Evolutionary conservation across 2,329 filamentous ascomycete species (phyloP).

Genomic region (Ramularia endophylla): DNA sequence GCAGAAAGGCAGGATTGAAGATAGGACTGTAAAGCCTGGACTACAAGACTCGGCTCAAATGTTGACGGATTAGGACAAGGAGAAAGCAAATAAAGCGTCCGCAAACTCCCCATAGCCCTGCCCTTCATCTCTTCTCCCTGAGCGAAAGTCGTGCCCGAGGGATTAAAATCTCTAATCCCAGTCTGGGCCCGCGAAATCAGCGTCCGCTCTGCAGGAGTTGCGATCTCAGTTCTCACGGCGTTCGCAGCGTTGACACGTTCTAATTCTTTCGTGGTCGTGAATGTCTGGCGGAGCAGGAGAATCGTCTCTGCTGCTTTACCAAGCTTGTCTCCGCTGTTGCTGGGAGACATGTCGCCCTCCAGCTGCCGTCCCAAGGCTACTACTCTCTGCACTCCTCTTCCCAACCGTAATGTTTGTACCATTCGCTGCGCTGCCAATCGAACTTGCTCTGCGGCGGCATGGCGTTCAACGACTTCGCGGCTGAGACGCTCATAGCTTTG

Average conservation of each 20-base stretch:
- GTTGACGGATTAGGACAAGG: slow-evolving; percentile 49
- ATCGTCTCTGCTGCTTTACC: slow-evolving; percentile 75
- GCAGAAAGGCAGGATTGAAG: slow-evolving; percentile 74
- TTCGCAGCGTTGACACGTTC: slow-evolving; percentile 66
- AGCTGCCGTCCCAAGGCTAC: slow-evolving; percentile 79
- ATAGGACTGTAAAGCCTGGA: slow-evolving; percentile 73
- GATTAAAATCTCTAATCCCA: slow-evolving; percentile 69
- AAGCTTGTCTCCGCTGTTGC: slow-evolving; percentile 27
- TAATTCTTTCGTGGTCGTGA: slow-evolving; percentile 50
- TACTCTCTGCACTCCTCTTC: slow-evolving; percentile 69
- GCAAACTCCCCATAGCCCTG: slow-evolving; percentile 65
- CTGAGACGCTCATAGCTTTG: slow-evolving; percentile 81
- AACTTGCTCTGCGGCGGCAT: slow-evolving; percentile 80
- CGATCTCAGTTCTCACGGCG: slow-evolving; percentile 62
- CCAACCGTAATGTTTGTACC: slow-evolving; percentile 72
- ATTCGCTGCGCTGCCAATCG: slow-evolving; percentile 69
- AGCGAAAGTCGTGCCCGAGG: slow-evolving; percentile 41
- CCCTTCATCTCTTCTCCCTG: slow-evolving; percentile 69
- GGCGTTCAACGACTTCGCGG: slow-evolving; percentile 77
- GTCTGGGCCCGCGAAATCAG: slow-evolving; percentile 71
- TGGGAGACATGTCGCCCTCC: slow-evolving; percentile 77
- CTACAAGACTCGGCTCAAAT: slow-evolving; percentile 63
- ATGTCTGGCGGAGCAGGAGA: slow-evolving; percentile 50
- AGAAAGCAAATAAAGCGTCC: slow-evolving; percentile 75
- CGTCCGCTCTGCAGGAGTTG: slow-evolving; percentile 65